Base-by-base conservation (phyloP, 331 rosid genomes). In the Acacia concinna region DNA sequence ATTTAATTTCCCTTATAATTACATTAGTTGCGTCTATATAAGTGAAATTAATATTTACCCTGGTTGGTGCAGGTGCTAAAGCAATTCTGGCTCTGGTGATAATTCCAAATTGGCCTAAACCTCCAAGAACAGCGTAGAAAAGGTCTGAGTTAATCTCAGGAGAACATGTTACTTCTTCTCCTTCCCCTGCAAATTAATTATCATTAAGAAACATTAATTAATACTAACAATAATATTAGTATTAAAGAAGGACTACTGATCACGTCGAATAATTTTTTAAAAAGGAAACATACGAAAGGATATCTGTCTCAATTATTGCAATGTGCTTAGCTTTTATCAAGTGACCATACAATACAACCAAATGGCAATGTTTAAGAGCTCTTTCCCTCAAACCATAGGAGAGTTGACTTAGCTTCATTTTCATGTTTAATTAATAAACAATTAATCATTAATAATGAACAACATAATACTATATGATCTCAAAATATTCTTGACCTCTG, bases 71-170 rank as follows among this genome's bases (percentile, higher is more conserved):
- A 18, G 93, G 89, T 25, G 84, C 92, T 46, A 93, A 85, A 69
- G 87, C 88, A 38, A 94, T 88, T 85, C 97, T 92, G 10, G 97
- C 98, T 64, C 97, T 86, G 44, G 88, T 78, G 74, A 94, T 92
- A 28, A 94, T 76, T n/a, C 98, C 98, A 85, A 94, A 92, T 78
- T 95, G 99, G 1, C 99, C 99, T 38, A 95, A 78, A 20, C 99
- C 99, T 52, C 99, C 99, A 27, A 95, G 94, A 78, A 84, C 97
- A 0, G 83, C 91, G 41, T 86, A 70, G 73, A 95, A 95, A 13
- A 95, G 91, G 62, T 95, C 92, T 0, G 87, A 74, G 78, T 91
- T 85, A 1, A 52, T 86, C 11, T 84, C 60, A 8, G 78, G 35
- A 8, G 97, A 93, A 83, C 99, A 95, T 77, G 94, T 92, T 78